phyloP scores from a whole-genome alignment of 306 rosid species.

The Alnus glutinosa region DNA sequence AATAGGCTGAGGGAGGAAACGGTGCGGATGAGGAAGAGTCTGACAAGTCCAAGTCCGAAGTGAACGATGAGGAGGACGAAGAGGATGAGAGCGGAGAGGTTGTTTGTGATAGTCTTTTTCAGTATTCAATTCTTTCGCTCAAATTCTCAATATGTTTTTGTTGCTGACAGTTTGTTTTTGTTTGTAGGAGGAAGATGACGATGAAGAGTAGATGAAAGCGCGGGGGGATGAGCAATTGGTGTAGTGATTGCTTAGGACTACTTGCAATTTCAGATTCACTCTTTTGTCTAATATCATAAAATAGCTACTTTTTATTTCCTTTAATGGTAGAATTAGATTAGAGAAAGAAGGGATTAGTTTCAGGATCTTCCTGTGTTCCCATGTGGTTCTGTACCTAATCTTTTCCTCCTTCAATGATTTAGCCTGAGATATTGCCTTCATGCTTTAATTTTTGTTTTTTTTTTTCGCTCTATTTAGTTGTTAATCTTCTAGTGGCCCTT shows the following conservation, averaged over 20 bases:
- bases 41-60: slow-evolving; percentile 87
- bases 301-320: slow-evolving; percentile 21
- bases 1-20: slow-evolving; percentile 62
- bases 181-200: slow-evolving; percentile 66
- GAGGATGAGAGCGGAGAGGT: slow-evolving; percentile 66
- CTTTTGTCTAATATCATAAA: slow-evolving; percentile 22
- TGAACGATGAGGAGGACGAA: slow-evolving; percentile 76
- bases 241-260: slow-evolving; percentile 33
- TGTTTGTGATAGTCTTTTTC: neutral
- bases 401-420: slow-evolving; percentile 23
- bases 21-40: slow-evolving; percentile 82
- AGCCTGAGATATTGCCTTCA: slow-evolving; percentile 4
- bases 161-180: neutral
- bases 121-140: too few relatives aligned
- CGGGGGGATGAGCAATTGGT: slow-evolving; percentile 15
- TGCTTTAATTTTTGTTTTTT: neutral
- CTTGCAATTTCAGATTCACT: slow-evolving; percentile 27
- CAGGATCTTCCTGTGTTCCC: slow-evolving; percentile 11
- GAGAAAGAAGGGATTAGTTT: slow-evolving; percentile 21
- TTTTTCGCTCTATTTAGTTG: neutral
- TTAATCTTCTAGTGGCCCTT: neutral
- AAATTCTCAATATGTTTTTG: neutral
- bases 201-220: slow-evolving; percentile 48
- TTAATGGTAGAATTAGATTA: slow-evolving; percentile 12
- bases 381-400: slow-evolving; percentile 32